Percentiles rank a stretch among this genome's conserved stretches.
phyloP scores from a whole-genome alignment of 2,329 filamentous ascomycete species.

The Fusarium illudens region DNA sequence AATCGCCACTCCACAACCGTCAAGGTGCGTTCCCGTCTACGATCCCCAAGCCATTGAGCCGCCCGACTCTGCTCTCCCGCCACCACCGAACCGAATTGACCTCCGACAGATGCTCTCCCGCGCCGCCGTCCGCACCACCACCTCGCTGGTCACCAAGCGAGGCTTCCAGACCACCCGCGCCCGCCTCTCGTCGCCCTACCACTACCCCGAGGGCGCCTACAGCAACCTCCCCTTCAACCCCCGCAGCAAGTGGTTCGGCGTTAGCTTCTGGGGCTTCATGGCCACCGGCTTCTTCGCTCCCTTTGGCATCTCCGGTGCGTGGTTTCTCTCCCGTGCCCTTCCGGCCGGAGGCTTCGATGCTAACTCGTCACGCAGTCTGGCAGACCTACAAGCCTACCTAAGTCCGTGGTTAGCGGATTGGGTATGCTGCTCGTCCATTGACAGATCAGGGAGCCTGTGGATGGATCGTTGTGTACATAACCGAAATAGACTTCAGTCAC shows the following conservation, averaged over 20 bases:
- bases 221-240: constrained; percentile 98
- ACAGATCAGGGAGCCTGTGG: constrained; percentile 35
- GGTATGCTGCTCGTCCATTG: constrained; percentile 21
- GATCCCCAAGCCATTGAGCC: constrained; percentile 12
- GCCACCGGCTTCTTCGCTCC: constrained; percentile 66
- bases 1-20: constrained; percentile 40
- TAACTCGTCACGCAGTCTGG: constrained; percentile 54
- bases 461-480: constrained; percentile 45
- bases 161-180: constrained; percentile 92
- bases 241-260: constrained; percentile 82
- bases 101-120: constrained; percentile 82
- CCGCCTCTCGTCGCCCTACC: constrained; percentile 89
- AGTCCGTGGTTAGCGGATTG: constrained; percentile 30
- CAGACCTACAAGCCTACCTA: constrained; percentile 54
- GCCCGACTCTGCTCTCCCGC: not conserved
- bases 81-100: constrained; percentile 52
- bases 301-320: constrained; percentile 70
- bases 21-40: constrained; percentile 39
- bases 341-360: constrained; percentile 21
- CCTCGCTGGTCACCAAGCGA: constrained; percentile 80
- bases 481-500: constrained; percentile 47
- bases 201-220: constrained; percentile 96
- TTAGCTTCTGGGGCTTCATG: constrained; percentile 82
- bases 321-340: constrained; percentile 29
- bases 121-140: constrained; percentile 70